phyloP scores from a whole-genome alignment of 73 alveolate genomes.

The Paramecium pentaurelia region DNA sequence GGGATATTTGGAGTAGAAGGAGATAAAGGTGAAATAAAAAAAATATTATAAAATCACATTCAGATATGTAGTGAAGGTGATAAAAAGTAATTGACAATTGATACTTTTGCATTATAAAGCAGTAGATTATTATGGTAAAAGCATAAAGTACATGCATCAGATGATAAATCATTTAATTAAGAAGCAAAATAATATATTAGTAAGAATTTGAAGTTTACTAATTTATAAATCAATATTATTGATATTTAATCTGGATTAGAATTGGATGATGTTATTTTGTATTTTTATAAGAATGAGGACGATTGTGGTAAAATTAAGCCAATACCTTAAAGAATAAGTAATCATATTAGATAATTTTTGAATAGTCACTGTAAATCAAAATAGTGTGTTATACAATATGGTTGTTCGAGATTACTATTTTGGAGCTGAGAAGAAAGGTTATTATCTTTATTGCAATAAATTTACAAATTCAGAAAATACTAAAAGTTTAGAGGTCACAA shows the following conservation, averaged over 20 bases:
- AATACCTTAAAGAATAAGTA: constrained; percentile 14
- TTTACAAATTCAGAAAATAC: not conserved
- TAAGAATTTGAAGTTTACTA: not conserved
- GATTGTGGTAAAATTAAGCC: not conserved
- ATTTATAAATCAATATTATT: not conserved
- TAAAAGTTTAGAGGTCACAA: not conserved
- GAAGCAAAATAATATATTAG: not conserved
- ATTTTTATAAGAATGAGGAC: not conserved
- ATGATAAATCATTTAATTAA: not conserved
- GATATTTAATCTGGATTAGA: not conserved
- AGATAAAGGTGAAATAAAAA: not conserved
- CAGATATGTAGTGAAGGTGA: not conserved
- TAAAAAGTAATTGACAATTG: not conserved
- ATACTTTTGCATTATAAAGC: not conserved
- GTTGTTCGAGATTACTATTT: not conserved
- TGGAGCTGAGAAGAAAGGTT: constrained; percentile 32
- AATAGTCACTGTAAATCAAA: not conserved
- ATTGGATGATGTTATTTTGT: not conserved
- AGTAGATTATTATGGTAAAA: not conserved
- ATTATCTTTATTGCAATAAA: not conserved
- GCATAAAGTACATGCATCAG: not conserved
- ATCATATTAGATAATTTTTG: not conserved
- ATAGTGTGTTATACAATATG: not conserved
- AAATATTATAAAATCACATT: not conserved
- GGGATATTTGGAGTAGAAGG: constrained; percentile 18